Evolutionary conservation across 1,284 basidiomycete species (phyloP).

Genomic region (Microbotryomycetes sp.): DNA sequence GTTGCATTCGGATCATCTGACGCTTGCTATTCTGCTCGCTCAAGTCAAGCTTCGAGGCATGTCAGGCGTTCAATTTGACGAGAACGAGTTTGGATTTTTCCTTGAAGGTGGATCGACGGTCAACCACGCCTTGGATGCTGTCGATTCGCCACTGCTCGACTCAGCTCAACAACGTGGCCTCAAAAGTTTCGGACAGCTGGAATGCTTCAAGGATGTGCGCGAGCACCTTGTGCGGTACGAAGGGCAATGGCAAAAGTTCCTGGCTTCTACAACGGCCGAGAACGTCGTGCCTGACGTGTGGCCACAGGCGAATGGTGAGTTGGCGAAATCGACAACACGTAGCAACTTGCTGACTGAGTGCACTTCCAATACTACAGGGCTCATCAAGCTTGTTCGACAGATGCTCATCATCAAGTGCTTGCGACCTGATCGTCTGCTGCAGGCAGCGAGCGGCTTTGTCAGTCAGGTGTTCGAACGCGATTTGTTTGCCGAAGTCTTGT

Average conservation of each 20-base stretch:
- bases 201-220: slow-evolving; percentile 70
- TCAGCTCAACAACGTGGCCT: slow-evolving; percentile 59
- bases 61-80: slow-evolving; percentile 58
- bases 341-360: not conserved
- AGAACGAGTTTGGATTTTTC: slow-evolving; percentile 81
- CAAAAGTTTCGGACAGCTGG: slow-evolving; percentile 40
- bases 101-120: slow-evolving; percentile 59
- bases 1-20: slow-evolving; percentile 83
- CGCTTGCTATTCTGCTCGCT: slow-evolving; percentile 82
- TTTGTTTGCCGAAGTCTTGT: slow-evolving; percentile 61
- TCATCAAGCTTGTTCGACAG: slow-evolving; percentile 63
- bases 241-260: slow-evolving; percentile 69
- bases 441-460: slow-evolving; percentile 70
- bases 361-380: slow-evolving; percentile 49
- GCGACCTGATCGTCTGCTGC: slow-evolving; percentile 78
- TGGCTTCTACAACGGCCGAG: slow-evolving; percentile 67
- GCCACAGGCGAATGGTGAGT: slow-evolving; percentile 22
- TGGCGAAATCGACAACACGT: not conserved
- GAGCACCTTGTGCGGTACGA: slow-evolving; percentile 59
- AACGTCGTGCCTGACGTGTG: slow-evolving; percentile 50
- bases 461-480: slow-evolving; percentile 69
- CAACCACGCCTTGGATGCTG: not conserved
- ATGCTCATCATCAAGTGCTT: slow-evolving; percentile 80
- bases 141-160: slow-evolving; percentile 26
- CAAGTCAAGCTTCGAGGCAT: slow-evolving; percentile 75